Conservation (phyloP, 73 alveolate genomes). For the Blepharisma japonicum region DNA sequence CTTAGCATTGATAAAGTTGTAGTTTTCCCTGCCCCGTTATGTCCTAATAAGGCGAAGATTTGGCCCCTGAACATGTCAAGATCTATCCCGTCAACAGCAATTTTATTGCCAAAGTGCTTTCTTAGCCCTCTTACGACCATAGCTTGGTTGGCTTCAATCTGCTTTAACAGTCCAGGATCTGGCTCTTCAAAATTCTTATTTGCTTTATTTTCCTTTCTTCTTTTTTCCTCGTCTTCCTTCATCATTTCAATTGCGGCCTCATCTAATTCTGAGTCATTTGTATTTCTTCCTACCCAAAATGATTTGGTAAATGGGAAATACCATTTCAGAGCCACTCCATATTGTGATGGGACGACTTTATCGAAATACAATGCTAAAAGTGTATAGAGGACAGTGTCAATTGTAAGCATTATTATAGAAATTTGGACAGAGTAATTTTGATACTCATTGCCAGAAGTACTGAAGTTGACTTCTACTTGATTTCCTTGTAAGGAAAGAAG, state of each 20-base stretch:
- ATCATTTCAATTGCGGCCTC: neutral
- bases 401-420: neutral
- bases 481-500: neutral
- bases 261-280: neutral
- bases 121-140: conserved; percentile 38
- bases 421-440: conserved; percentile 17
- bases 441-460: neutral
- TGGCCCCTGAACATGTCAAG: conserved; percentile 86
- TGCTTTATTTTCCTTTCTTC: neutral
- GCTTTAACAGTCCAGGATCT: conserved; percentile 42
- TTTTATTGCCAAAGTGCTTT: conserved; percentile 70
- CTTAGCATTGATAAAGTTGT: conserved; percentile 85
- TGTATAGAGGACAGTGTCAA: conserved; percentile 42
- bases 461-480: neutral
- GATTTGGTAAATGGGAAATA: conserved; percentile 48
- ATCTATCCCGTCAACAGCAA: conserved; percentile 78
- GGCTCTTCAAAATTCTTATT: conserved; percentile 43
- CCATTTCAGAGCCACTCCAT: conserved; percentile 72
- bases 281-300: conserved; percentile 42
- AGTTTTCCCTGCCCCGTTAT: conserved; percentile 98
- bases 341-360: conserved; percentile 68
- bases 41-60: conserved; percentile 94
- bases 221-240: conserved; percentile 11
- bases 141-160: conserved; percentile 25
- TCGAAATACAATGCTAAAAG: conserved; percentile 60